Conservation (phyloP, 768 basidiomycete genomes). For the Podaxis pistillaris region DNA sequence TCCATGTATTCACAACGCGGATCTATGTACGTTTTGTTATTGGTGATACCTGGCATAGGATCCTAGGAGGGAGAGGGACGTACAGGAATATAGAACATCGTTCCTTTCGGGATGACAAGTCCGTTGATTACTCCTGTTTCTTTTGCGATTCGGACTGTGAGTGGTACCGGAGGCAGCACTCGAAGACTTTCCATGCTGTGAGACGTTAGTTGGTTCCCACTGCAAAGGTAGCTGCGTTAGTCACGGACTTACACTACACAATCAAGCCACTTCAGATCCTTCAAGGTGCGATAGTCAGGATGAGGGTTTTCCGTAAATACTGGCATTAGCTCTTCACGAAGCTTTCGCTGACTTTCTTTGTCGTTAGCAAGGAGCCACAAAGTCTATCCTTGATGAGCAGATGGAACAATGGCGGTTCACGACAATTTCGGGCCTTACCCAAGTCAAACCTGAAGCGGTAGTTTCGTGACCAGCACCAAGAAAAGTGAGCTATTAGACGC, state of each 20-base stretch:
- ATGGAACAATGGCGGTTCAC: neutral
- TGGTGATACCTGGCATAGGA: neutral
- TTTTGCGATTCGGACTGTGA: conserved; percentile 35
- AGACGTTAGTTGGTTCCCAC: neutral
- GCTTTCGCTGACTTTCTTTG: conserved; percentile 43
- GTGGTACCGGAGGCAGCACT: conserved; percentile 39
- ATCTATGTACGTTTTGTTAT: conserved; percentile 30
- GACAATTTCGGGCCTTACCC: conserved; percentile 31
- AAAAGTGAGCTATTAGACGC: conserved; percentile 38
- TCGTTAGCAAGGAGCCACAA: conserved; percentile 55
- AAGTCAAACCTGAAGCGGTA: conserved; percentile 46
- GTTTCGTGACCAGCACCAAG: conserved; percentile 47
- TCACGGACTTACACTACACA: conserved; percentile 34
- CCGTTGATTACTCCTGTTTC: conserved; percentile 42
- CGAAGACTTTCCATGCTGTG: conserved; percentile 40
- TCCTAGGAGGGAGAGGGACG: neutral
- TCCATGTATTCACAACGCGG: conserved; percentile 49
- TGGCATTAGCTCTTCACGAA: conserved; percentile 52
- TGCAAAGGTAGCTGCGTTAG: neutral
- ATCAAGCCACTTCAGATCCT: conserved; percentile 38
- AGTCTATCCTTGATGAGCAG: conserved; percentile 28
- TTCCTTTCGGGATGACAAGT: conserved; percentile 41
- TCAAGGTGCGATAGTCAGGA: conserved; percentile 39
- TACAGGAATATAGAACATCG: conserved; percentile 38
- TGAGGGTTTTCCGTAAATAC: conserved; percentile 30